A percentile compares a stretch with the other conserved stretches of the same genome.
Conservation (phyloP, 768 basidiomycete genomes). For the Pisolithus orientalis region DNA sequence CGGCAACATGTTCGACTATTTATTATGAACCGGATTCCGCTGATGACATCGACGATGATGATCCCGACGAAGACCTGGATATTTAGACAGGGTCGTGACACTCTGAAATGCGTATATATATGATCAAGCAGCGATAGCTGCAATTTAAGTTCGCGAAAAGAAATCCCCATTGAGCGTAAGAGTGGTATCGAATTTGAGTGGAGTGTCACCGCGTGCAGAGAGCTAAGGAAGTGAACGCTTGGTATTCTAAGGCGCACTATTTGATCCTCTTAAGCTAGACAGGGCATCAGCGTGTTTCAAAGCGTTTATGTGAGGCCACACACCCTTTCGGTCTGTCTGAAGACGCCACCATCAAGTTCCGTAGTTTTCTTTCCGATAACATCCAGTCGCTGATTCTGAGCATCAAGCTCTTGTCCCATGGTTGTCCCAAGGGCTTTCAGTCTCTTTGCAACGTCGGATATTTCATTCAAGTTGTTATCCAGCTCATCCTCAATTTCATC, state of each 20-base stretch:
- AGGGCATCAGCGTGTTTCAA: slow-evolving; percentile 2
- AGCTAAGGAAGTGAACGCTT: not conserved
- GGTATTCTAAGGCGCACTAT: slow-evolving; percentile 17
- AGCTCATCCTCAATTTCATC: slow-evolving; percentile 94
- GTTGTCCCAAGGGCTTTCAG: slow-evolving; percentile 74
- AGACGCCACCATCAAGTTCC: slow-evolving; percentile 65
- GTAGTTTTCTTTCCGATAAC: slow-evolving; percentile 75
- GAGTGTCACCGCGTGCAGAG: not conserved
- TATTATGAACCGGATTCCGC: slow-evolving; percentile 90
- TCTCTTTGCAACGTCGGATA: slow-evolving; percentile 66
- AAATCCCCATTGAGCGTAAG: not conserved
- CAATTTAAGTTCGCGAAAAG: not conserved
- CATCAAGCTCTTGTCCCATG: slow-evolving; percentile 85
- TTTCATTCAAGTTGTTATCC: slow-evolving; percentile 87
- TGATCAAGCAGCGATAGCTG: not conserved
- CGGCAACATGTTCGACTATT: slow-evolving; percentile 39
- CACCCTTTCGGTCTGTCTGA: slow-evolving; percentile 79
- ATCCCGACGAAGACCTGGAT: slow-evolving; percentile 92
- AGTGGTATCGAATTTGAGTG: not conserved
- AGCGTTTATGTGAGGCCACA: slow-evolving; percentile 13
- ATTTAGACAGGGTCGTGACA: slow-evolving; percentile 30
- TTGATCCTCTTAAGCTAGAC: slow-evolving; percentile 57
- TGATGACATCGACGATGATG: slow-evolving; percentile 92
- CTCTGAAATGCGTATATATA: not conserved
- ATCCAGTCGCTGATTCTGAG: slow-evolving; percentile 77